phyloP scores from a whole-genome alignment of 495 filamentous ascomycete species.

The Hypoxylon lienhwacheense region DNA sequence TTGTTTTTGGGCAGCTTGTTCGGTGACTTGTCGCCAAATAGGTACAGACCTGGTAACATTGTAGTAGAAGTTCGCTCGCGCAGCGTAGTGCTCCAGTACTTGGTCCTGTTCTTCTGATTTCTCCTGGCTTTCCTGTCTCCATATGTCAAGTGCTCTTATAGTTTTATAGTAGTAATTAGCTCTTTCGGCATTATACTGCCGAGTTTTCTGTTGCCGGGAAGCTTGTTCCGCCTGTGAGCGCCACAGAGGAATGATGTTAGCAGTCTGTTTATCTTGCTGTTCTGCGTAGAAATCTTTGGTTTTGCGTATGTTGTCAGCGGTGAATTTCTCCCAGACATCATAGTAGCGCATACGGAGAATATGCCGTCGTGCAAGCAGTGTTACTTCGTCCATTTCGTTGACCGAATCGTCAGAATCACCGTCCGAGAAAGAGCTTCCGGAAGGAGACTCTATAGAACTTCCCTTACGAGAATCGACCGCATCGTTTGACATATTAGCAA shows the following conservation, averaged over 20 bases:
- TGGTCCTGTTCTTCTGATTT: conserved; percentile 13
- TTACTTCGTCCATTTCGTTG: conserved; percentile 45
- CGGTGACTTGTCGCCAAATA: conserved; percentile 33
- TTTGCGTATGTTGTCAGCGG: conserved; percentile 68
- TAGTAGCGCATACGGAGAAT: conserved; percentile 74
- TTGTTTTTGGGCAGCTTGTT: conserved; percentile 19
- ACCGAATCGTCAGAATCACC: conserved; percentile 1
- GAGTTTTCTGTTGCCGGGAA: conserved; percentile 16
- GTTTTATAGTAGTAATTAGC: conserved; percentile 24
- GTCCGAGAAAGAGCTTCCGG: background rate
- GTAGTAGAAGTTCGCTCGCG: conserved; percentile 36
- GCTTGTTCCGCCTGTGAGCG: conserved; percentile 23
- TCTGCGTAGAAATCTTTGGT: conserved; percentile 61
- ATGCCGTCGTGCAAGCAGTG: conserved; percentile 64
- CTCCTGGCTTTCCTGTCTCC: conserved; percentile 24
- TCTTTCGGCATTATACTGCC: conserved; percentile 20
- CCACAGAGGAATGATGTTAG: conserved; percentile 27
- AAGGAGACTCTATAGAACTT: background rate
- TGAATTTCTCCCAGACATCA: conserved; percentile 74
- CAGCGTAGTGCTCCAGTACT: conserved; percentile 28
- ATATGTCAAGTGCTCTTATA: conserved; percentile 20
- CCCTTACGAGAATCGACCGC: background rate
- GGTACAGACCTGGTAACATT: conserved; percentile 31
- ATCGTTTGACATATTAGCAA: background rate
- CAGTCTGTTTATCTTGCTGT: conserved; percentile 36